These are phyloP conservation scores for Thyridium curvatum DNA, from an alignment of 2,329 filamentous ascomycete genomes.

Conservation along the genomic window DNA sequence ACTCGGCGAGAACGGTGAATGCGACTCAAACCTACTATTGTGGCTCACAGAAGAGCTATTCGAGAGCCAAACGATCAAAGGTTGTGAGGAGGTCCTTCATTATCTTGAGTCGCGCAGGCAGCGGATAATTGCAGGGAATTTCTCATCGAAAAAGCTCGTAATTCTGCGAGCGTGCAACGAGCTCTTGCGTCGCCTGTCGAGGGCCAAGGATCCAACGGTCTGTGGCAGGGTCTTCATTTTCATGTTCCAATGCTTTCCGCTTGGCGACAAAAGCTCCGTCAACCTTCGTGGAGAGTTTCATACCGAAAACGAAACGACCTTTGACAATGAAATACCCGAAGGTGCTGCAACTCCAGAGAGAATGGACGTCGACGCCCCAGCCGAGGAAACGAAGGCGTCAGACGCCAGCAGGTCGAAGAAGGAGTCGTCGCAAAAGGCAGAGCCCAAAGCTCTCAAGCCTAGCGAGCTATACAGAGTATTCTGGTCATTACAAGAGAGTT, in stretches of 20 bases:
- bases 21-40: constrained; percentile 75
- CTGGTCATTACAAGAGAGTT: constrained; percentile 87
- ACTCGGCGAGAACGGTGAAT: constrained; percentile 73
- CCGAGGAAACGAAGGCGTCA: constrained; percentile 23
- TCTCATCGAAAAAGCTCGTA: constrained; percentile 77
- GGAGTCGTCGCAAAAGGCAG: constrained; percentile 23
- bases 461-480: constrained; percentile 83
- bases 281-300: constrained; percentile 96
- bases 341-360: constrained; percentile 29
- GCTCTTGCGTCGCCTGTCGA: constrained; percentile 83
- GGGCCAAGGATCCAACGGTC: constrained; percentile 94
- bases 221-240: constrained; percentile 98
- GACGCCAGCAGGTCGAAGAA: constrained; percentile 35
- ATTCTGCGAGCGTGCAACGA: constrained; percentile 96
- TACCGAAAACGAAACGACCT: constrained; percentile 86
- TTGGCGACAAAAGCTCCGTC: constrained; percentile 95
- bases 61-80: constrained; percentile 90
- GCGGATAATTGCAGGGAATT: constrained; percentile 73
- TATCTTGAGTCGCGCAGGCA: constrained; percentile 92
- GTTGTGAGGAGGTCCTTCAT: constrained; percentile 86
- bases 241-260: constrained; percentile 93
- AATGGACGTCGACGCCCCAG: constrained; percentile 62
- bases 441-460: constrained; percentile 48
- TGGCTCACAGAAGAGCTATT: constrained; percentile 92
- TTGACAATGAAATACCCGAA: constrained; percentile 40